These are phyloP conservation scores for Ustilago trichophora DNA, from an alignment of 1,284 basidiomycete species.

Conservation along the genomic window DNA sequence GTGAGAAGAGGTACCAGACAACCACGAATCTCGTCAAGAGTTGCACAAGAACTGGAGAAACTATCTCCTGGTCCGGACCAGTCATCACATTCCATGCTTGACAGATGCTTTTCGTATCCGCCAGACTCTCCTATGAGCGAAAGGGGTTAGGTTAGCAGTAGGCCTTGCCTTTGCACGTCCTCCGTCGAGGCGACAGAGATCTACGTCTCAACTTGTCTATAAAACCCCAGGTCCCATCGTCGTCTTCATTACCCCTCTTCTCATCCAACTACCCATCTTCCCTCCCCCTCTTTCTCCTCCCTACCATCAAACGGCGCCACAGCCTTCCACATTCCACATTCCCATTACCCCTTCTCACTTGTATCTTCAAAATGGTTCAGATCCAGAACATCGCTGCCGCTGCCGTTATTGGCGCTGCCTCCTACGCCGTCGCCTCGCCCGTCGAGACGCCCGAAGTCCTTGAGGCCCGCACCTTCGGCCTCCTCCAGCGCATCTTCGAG, in stretches of 20 bases:
- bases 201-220: too few relatives aligned
- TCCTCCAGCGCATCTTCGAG: slow-evolving; percentile 3
- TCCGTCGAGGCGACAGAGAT: too few relatives aligned
- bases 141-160: too few relatives aligned
- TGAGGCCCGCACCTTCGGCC: slow-evolving; percentile 9
- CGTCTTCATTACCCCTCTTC: slow-evolving; percentile 1
- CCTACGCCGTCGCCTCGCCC: slow-evolving; percentile 17
- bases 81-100: too few relatives aligned
- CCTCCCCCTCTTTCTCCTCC: background rate
- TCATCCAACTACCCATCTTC: background rate
- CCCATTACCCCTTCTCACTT: background rate
- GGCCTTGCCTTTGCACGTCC: too few relatives aligned
- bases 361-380: slow-evolving; percentile 12
- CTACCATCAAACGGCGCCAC: background rate
- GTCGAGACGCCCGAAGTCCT: slow-evolving; percentile 5
- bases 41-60: too few relatives aligned
- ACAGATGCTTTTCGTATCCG: too few relatives aligned
- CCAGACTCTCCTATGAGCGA: too few relatives aligned
- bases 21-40: too few relatives aligned
- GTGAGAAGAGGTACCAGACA: too few relatives aligned
- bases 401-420: slow-evolving; percentile 19
- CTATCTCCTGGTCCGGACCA: too few relatives aligned
- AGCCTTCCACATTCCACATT: too few relatives aligned
- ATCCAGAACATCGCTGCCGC: slow-evolving; percentile 11
- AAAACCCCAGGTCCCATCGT: background rate